A percentile compares a stretch with the other conserved stretches of the same genome.
Evolutionary conservation across 805 yeast genomes (phyloP).

Genomic region (Myxozyma neotropica): DNA sequence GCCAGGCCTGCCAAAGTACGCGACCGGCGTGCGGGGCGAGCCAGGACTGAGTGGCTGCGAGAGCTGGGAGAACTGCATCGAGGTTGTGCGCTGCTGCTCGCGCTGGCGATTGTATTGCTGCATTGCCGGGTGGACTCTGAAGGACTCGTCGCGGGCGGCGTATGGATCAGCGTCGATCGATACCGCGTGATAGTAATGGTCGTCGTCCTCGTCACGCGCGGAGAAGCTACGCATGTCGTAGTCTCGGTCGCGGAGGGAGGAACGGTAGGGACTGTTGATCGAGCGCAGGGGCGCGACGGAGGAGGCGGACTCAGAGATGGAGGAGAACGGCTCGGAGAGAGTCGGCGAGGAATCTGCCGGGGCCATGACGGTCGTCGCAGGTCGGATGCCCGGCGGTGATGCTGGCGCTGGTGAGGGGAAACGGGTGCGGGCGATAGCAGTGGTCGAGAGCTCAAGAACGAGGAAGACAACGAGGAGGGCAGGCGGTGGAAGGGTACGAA

Average conservation of each 20-base stretch:
- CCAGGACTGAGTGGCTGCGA: neutral
- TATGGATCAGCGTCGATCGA: constrained; percentile 2
- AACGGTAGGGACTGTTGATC: neutral
- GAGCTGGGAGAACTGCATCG: neutral
- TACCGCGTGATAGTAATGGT: neutral
- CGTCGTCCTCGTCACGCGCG: neutral
- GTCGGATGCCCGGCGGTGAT: too few relatives aligned
- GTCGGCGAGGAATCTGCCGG: constrained; percentile 1
- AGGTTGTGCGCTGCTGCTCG: constrained; percentile 3
- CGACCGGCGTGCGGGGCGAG: neutral
- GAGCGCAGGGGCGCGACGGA: constrained; percentile 11
- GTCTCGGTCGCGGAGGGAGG: neutral
- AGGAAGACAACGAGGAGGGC: too few relatives aligned
- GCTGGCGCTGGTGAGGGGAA: too few relatives aligned
- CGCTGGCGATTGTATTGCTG: neutral
- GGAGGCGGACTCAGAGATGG: constrained; percentile 1
- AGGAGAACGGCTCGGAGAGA: constrained; percentile 1
- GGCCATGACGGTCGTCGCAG: neutral
- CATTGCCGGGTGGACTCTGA: constrained; percentile 1
- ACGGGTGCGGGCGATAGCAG: too few relatives aligned
- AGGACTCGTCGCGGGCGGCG: constrained; percentile 5
- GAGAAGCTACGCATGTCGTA: too few relatives aligned
- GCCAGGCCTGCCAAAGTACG: constrained; percentile 1
- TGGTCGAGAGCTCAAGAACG: too few relatives aligned
- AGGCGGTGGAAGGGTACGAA: too few relatives aligned